Base-by-base conservation (phyloP, 345 rosid genomes). In the Lepidium sativum region DNA sequence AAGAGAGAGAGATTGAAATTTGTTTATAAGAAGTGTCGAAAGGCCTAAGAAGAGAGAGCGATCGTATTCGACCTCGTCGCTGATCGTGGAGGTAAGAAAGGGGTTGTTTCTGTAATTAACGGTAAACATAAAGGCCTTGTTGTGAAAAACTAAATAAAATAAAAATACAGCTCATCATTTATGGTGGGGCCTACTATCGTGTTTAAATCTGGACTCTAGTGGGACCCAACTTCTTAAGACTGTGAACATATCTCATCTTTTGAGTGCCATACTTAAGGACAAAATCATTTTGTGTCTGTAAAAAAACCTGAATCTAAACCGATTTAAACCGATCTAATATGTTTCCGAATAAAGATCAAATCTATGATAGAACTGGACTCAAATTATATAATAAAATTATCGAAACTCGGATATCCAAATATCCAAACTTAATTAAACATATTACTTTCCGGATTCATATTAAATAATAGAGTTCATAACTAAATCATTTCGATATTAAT, bases 61-160 rank as follows among this genome's bases (percentile, higher is more conserved):
- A 67, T 72, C 77, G 76, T 41, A 32, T 65, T 17, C 69, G 61
- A 42, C 45, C 54, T 64, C 42, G 76, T 72, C 67, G 62, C 20
- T 72, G 71, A 65, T 65, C 55, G 55, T 58, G 55, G 67, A 51
- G 53, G 62, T 51, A 72, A 59, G 27, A 35, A 41, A 51, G 12
- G 66, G 62, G 57, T 6, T 9, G 0, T 6, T 16, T 51, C 3
- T 66, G 67, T 66, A 52, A 66, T 49, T 59, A 27, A 35, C 10
- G 0, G 18, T 23, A 35, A 65, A 66, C 7, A 14, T 50, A 3
- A 59, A 44, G 71, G 76, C 18, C 45, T 51, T 33, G 0, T 41
- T 50, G 41, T 45, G 50, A 0, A 29, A 47, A 14, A 39, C 3
- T 18, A 33, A 11, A 18, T 2, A 27, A 21, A 62, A 15, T 29